A percentile compares a stretch with the other conserved stretches of the same genome.
Conservation (phyloP, 345 rosid species). For the Ricinus communis region DNA sequence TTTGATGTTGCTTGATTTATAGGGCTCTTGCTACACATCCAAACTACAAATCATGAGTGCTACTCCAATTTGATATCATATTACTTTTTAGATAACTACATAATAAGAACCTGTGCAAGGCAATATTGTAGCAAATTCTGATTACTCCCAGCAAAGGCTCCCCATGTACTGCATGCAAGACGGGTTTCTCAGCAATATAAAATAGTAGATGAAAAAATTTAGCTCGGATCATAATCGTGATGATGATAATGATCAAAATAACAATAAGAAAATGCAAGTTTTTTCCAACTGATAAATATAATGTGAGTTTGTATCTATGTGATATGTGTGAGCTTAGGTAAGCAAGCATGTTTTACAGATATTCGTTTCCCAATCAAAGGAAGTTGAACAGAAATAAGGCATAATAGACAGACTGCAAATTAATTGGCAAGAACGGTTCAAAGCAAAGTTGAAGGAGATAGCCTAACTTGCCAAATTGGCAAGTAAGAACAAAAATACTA, state of each 20-base stretch:
- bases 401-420: not conserved
- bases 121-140: constrained; percentile 94
- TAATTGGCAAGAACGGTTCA: not conserved
- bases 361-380: not conserved
- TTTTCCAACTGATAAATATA: too few relatives aligned
- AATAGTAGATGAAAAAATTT: not conserved
- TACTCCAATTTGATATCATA: constrained; percentile 16
- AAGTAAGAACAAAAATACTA: not conserved
- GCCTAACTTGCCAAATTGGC: not conserved
- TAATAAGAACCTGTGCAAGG: constrained; percentile 74
- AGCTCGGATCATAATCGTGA: too few relatives aligned
- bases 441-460: not conserved
- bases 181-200: constrained; percentile 4
- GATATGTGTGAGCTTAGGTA: not conserved
- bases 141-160: constrained; percentile 96
- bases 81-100: constrained; percentile 4
- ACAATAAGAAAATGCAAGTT: not conserved
- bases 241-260: too few relatives aligned
- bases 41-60: constrained; percentile 34
- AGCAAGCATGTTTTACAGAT: not conserved
- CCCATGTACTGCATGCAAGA: constrained; percentile 72
- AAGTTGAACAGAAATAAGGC: not conserved
- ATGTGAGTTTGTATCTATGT: not conserved
- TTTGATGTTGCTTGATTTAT: constrained; percentile 96
- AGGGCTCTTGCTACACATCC: constrained; percentile 87